Evolutionary conservation across 2,329 filamentous ascomycete genomes (phyloP).

Genomic region (Pseudocercospora eumusae): DNA sequence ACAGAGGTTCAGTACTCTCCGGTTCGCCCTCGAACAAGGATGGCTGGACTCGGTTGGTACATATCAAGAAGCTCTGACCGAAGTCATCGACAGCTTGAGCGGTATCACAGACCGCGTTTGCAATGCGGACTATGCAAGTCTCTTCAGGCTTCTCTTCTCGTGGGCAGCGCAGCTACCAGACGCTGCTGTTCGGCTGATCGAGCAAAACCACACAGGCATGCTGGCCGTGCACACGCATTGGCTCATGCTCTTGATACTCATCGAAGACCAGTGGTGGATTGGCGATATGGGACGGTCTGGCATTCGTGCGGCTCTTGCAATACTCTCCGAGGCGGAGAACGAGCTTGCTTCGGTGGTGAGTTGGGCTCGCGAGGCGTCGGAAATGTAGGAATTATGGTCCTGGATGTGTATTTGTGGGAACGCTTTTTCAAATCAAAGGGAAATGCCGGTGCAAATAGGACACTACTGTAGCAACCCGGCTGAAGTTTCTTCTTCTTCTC

Average conservation of each 20-base stretch:
- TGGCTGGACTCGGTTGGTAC: background rate
- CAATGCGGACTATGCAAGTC: background rate
- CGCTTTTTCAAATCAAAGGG: slow-evolving; percentile 2
- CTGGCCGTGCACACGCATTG: slow-evolving; percentile 1
- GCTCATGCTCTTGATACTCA: slow-evolving; percentile 1
- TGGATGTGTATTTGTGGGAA: slow-evolving; percentile 1
- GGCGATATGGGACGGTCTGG: slow-evolving; percentile 6
- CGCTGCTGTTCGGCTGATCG: background rate
- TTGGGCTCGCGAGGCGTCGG: background rate
- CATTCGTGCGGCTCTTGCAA: slow-evolving; percentile 1
- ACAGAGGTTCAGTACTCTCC: background rate
- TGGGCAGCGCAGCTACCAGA: slow-evolving; percentile 1
- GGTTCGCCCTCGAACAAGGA: background rate
- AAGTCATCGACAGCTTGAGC: background rate
- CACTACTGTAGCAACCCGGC: slow-evolving; percentile 1
- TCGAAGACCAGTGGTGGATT: slow-evolving; percentile 6
- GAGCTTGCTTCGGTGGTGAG: background rate
- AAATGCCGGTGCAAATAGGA: background rate
- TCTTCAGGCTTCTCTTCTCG: slow-evolving; percentile 1
- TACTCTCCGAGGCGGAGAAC: background rate
- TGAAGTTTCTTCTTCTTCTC: background rate
- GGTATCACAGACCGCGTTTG: background rate
- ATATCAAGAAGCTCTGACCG: background rate
- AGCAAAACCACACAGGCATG: background rate
- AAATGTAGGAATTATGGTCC: background rate